These are phyloP conservation scores for Fusarium falciforme DNA, from an alignment of 2,329 filamentous ascomycete genomes.

Conservation along the genomic window DNA sequence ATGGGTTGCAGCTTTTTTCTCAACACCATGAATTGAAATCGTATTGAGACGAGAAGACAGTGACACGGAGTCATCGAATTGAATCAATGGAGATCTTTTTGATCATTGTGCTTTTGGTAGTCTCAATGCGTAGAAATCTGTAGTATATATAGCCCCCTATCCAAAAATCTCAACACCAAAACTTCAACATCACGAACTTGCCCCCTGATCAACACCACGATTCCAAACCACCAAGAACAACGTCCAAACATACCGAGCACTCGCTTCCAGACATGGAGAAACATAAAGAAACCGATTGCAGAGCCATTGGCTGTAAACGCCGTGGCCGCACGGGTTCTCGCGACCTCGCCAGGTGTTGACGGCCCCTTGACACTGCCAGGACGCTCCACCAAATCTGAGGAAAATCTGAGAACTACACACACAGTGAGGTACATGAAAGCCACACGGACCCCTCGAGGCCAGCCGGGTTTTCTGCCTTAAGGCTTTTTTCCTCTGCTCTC, in stretches of 20 bases:
- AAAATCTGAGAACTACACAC: neutral
- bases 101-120: neutral
- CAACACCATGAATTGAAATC: slow-evolving; percentile 9
- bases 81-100: neutral
- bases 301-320: neutral
- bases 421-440: neutral
- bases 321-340: neutral
- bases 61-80: neutral
- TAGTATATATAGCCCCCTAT: slow-evolving; percentile 4
- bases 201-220: neutral
- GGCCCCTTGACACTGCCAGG: slow-evolving; percentile 5
- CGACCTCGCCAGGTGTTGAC: slow-evolving; percentile 1
- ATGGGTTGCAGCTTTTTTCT: neutral
- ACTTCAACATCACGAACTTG: slow-evolving; percentile 5
- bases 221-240: neutral
- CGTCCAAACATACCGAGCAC: neutral
- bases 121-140: neutral
- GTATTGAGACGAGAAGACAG: neutral
- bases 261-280: neutral
- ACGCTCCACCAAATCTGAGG: neutral
- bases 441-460: neutral
- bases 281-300: neutral
- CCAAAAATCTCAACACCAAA: slow-evolving; percentile 5
- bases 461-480: neutral
- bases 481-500: neutral